phyloP scores from a whole-genome alignment of 116 monocot genomes.

The Dioscorea cayenensis region DNA sequence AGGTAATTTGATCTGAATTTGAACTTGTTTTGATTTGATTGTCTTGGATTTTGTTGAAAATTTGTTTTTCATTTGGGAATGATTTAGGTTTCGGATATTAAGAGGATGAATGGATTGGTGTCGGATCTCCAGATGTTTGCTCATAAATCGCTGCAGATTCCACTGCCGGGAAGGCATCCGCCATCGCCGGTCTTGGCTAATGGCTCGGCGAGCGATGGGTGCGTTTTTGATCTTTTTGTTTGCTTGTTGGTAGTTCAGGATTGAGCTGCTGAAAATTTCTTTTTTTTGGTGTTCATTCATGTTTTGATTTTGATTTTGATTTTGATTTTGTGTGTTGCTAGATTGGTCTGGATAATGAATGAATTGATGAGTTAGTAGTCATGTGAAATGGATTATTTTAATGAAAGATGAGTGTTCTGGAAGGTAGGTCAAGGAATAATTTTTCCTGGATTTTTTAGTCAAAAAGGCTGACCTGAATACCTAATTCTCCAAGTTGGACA shows the following conservation, averaged over 20 bases:
- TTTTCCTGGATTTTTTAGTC: too few relatives aligned
- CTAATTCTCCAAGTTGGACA: too few relatives aligned
- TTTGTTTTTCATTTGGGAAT: conserved; percentile 1
- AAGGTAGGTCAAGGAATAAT: too few relatives aligned
- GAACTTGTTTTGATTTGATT: background rate
- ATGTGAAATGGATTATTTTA: too few relatives aligned
- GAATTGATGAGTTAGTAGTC: too few relatives aligned
- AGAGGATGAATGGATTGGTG: conserved; percentile 77
- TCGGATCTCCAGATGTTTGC: conserved; percentile 94
- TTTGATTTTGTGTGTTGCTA: too few relatives aligned
- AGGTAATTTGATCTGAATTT: conserved; percentile 34
- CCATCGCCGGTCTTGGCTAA: conserved; percentile 45
- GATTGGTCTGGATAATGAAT: too few relatives aligned
- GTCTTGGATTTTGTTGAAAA: background rate
- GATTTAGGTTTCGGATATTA: conserved; percentile 75
- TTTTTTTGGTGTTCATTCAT: too few relatives aligned
- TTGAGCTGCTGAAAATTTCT: background rate
- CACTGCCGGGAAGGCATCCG: conserved; percentile 57
- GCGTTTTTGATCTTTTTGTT: conserved; percentile 1
- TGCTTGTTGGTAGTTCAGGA: background rate
- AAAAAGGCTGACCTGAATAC: too few relatives aligned
- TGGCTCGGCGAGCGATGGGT: conserved; percentile 52
- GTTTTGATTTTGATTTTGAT: too few relatives aligned
- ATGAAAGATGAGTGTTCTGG: too few relatives aligned
- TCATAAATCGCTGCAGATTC: conserved; percentile 68